Evolutionary conservation across 495 filamentous ascomycete species (phyloP).

Genomic region (Aspergillus olivimuriae): DNA sequence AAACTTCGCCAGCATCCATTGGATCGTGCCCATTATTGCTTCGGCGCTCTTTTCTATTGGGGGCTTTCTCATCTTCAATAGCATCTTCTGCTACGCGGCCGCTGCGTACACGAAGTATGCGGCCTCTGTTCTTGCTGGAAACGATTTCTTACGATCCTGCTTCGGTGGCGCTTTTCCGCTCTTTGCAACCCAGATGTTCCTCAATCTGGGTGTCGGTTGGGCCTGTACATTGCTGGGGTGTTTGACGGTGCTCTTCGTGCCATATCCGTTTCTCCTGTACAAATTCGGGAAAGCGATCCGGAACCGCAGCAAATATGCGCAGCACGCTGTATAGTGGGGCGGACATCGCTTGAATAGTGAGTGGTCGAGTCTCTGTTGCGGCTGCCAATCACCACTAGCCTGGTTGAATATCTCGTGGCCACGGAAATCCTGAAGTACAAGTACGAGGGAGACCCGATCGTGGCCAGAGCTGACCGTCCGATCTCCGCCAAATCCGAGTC

Average conservation of each 20-base stretch:
- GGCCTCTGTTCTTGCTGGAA: constrained; percentile 45
- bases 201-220: constrained; percentile 56
- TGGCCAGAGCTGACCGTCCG: no score
- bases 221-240: constrained; percentile 57
- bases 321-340: constrained; percentile 11
- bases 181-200: constrained; percentile 43
- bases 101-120: constrained; percentile 38
- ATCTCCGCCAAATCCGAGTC: no score
- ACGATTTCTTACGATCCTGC: constrained; percentile 40
- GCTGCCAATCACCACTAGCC: no score
- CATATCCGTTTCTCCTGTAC: constrained; percentile 33
- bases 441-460: no score
- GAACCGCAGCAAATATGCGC: constrained; percentile 19
- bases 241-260: constrained; percentile 35
- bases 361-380: no score
- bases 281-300: constrained; percentile 22
- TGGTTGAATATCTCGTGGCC: no score
- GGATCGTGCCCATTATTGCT: constrained; percentile 55
- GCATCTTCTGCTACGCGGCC: constrained; percentile 40
- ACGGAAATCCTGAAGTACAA: no score
- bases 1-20: constrained; percentile 42
- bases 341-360: no score
- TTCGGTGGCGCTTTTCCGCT: constrained; percentile 48
- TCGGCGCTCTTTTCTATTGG: constrained; percentile 47
- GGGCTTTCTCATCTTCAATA: constrained; percentile 51